Evolutionary conservation across 1,139 yeast genomes (phyloP).

Genomic region (Pneumocystis sp.): DNA sequence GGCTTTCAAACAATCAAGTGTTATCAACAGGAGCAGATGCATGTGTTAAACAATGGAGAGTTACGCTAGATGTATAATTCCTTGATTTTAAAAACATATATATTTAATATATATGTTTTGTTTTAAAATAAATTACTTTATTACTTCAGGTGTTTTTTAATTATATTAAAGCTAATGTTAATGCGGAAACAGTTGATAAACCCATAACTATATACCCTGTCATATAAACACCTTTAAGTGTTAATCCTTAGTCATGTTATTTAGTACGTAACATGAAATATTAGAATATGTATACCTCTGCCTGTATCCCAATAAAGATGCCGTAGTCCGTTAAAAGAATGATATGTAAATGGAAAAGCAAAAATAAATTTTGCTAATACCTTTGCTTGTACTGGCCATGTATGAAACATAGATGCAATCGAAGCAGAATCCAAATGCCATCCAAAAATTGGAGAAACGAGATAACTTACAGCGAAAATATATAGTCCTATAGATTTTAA

Average conservation of each 20-base stretch:
- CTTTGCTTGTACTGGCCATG: conserved; percentile 50
- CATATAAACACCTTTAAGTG: conserved; percentile 74
- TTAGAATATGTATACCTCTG: conserved; percentile 3
- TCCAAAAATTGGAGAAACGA: conserved; percentile 52
- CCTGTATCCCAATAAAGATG: conserved; percentile 36
- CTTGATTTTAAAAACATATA: not conserved
- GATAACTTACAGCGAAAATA: conserved; percentile 60
- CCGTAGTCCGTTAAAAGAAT: conserved; percentile 72
- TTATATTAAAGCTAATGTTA: conserved; percentile 29
- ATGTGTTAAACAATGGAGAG: conserved; percentile 56
- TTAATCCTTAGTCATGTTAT: conserved; percentile 50
- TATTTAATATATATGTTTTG: not conserved
- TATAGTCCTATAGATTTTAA: conserved; percentile 33
- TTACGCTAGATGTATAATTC: conserved; percentile 15
- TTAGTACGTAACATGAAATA: not conserved
- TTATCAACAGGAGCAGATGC: conserved; percentile 74
- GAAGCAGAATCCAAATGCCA: conserved; percentile 44
- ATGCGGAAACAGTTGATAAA: conserved; percentile 49
- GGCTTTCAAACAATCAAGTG: conserved; percentile 40
- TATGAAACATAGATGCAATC: conserved; percentile 33
- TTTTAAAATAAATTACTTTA: conserved; percentile 14
- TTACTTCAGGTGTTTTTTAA: not conserved
- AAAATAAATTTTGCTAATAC: conserved; percentile 50
- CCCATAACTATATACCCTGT: conserved; percentile 81
- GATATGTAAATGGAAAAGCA: conserved; percentile 78